Evolutionary conservation across 2,329 filamentous ascomycete species (phyloP).

Genomic region (Fusarium lateritium): DNA sequence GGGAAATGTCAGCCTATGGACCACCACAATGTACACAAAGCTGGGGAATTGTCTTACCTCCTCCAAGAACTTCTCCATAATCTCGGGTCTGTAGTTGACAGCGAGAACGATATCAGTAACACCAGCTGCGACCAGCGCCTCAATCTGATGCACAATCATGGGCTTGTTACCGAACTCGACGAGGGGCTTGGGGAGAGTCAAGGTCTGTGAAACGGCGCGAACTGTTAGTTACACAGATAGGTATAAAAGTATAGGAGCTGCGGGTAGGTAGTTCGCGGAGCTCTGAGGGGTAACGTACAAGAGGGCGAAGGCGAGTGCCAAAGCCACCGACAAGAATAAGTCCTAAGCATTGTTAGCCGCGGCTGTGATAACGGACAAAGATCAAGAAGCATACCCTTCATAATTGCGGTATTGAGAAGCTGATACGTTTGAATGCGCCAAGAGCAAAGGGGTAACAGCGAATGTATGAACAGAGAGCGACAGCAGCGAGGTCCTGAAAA

Average conservation of each 20-base stretch:
- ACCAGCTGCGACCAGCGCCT: slow-evolving; percentile 91
- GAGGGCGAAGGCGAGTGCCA: slow-evolving; percentile 95
- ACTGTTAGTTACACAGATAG: slow-evolving; percentile 41
- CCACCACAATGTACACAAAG: neutral
- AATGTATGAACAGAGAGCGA: slow-evolving; percentile 45
- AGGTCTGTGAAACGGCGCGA: slow-evolving; percentile 72
- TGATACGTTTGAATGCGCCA: slow-evolving; percentile 40
- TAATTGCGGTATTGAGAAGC: slow-evolving; percentile 49
- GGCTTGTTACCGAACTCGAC: slow-evolving; percentile 99
- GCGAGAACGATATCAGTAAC: slow-evolving; percentile 98
- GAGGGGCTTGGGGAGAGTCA: slow-evolving; percentile 96
- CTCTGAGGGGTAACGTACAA: slow-evolving; percentile 72
- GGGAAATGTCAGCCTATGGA: slow-evolving; percentile 19
- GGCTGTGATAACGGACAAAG: neutral
- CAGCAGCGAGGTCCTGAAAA: slow-evolving; percentile 43
- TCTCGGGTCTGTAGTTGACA: slow-evolving; percentile 98
- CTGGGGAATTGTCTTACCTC: slow-evolving; percentile 71
- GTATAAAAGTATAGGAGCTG: slow-evolving; percentile 7
- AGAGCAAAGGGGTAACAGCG: slow-evolving; percentile 40
- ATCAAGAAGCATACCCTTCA: slow-evolving; percentile 54
- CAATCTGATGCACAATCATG: slow-evolving; percentile 99
- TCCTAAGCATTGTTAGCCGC: slow-evolving; percentile 67
- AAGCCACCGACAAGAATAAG: slow-evolving; percentile 99
- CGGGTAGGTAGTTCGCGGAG: slow-evolving; percentile 29
- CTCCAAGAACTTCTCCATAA: slow-evolving; percentile 94